Conservation (phyloP, 345 rosid species). For the Citrus maxima region DNA sequence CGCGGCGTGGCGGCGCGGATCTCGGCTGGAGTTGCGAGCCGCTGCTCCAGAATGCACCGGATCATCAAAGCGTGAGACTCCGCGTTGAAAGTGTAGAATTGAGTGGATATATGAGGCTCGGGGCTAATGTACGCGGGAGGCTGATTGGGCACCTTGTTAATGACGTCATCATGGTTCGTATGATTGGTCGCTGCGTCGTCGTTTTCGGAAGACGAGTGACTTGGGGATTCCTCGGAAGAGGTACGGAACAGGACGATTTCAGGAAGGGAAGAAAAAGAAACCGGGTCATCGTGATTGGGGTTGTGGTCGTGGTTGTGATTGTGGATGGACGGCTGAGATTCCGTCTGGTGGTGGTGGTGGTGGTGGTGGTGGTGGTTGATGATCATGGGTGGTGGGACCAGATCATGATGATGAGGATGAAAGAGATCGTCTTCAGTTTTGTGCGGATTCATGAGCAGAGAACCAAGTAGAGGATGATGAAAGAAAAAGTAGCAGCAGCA, state of each 20-base stretch:
- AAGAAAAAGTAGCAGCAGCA: not conserved
- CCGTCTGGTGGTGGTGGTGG: constrained; percentile 15
- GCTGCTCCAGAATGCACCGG: constrained; percentile 80
- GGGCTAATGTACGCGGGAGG: constrained; percentile 52
- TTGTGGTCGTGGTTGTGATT: constrained; percentile 35
- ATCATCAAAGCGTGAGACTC: constrained; percentile 95
- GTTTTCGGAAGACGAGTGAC: constrained; percentile 51
- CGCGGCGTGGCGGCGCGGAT: constrained; percentile 83
- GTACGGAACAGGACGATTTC: constrained; percentile 81
- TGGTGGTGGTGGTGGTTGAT: constrained; percentile 18
- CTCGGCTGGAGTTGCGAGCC: constrained; percentile 83
- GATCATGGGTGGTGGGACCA: constrained; percentile 40
- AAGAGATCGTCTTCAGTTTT: constrained; percentile 60
- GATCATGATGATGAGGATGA: constrained; percentile 40
- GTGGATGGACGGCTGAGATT: constrained; percentile 51
- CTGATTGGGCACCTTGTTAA: constrained; percentile 26
- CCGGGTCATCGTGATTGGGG: constrained; percentile 38
- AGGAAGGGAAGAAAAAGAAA: constrained; percentile 43
- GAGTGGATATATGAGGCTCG: constrained; percentile 83
- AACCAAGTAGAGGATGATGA: not conserved
- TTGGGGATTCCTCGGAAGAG: constrained; percentile 59
- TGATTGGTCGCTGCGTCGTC: constrained; percentile 31
- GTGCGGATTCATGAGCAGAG: constrained; percentile 53
- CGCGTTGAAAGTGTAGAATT: constrained; percentile 95
- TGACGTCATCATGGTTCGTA: not conserved